A percentile compares a stretch with the other conserved stretches of the same genome.
Conservation (phyloP, 352 stramenopile genomes). For the Peronosclerospora sorghi region DNA sequence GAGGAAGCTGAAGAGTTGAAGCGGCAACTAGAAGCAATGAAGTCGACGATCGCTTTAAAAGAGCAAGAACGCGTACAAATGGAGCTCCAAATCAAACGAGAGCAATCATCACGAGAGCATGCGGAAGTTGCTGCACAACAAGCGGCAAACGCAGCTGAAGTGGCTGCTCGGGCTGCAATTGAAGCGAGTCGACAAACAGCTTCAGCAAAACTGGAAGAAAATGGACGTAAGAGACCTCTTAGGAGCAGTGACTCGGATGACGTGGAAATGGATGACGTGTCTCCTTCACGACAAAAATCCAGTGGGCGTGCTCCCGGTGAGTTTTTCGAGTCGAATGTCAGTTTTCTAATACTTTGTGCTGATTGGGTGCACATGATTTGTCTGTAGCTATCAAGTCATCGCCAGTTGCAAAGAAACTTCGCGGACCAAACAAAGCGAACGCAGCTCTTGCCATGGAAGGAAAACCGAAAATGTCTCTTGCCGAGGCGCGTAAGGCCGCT, state of each 20-base stretch:
- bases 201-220: constrained; percentile 18
- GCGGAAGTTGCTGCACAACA: constrained; percentile 48
- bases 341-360: constrained; percentile 9
- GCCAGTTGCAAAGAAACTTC: constrained; percentile 39
- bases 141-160: constrained; percentile 48
- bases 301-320: constrained; percentile 20
- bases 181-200: constrained; percentile 38
- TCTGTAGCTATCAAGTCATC: constrained; percentile 24
- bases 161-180: constrained; percentile 59
- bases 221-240: constrained; percentile 33
- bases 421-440: constrained; percentile 29
- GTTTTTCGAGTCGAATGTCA: constrained; percentile 11
- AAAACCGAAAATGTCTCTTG: constrained; percentile 46
- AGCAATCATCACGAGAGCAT: constrained; percentile 42
- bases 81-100: constrained; percentile 34
- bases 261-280: constrained; percentile 49
- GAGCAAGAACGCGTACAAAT: constrained; percentile 40
- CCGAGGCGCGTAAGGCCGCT: constrained; percentile 51
- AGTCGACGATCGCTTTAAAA: constrained; percentile 31
- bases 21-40: constrained; percentile 36
- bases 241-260: constrained; percentile 23
- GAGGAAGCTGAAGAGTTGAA: constrained; percentile 30
- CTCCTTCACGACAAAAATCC: constrained; percentile 17
- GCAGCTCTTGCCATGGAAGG: constrained; percentile 1
- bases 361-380: constrained; percentile 16